These are phyloP conservation scores for Tulasnella sp. DNA, from an alignment of 768 basidiomycete genomes.

Conservation along the genomic window DNA sequence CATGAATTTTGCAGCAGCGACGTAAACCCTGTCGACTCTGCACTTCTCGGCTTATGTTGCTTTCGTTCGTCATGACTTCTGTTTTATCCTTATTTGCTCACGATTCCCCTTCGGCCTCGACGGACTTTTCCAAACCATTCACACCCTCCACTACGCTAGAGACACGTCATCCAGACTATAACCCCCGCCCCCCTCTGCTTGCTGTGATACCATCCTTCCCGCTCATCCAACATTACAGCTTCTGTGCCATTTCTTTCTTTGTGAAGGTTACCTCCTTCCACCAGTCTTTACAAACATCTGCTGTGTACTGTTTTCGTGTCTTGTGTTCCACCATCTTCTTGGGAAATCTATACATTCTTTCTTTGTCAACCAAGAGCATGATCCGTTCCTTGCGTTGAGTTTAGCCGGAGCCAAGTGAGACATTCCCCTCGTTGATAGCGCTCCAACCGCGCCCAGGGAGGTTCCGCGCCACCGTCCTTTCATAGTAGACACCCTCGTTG, in stretches of 20 bases:
- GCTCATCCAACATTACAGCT: not conserved
- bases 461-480: too few relatives aligned
- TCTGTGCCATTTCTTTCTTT: not conserved
- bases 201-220: not conserved
- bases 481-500: too few relatives aligned
- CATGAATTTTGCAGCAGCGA: conserved; percentile 38
- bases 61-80: not conserved
- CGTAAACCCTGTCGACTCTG: not conserved
- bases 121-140: not conserved
- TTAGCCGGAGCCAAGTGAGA: too few relatives aligned
- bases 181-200: not conserved
- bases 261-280: not conserved
- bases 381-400: too few relatives aligned
- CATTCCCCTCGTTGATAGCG: too few relatives aligned
- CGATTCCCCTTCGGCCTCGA: not conserved
- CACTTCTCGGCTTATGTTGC: not conserved
- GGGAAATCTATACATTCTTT: not conserved
- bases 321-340: not conserved
- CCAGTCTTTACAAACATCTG: not conserved
- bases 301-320: not conserved
- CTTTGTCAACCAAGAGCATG: too few relatives aligned
- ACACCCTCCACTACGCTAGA: not conserved
- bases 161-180: not conserved
- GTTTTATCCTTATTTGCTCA: conserved; percentile 6
- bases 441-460: too few relatives aligned